These are phyloP conservation scores for Sungouiozyma ichnusensis DNA, from an alignment of 805 yeast species.

Conservation along the genomic window DNA sequence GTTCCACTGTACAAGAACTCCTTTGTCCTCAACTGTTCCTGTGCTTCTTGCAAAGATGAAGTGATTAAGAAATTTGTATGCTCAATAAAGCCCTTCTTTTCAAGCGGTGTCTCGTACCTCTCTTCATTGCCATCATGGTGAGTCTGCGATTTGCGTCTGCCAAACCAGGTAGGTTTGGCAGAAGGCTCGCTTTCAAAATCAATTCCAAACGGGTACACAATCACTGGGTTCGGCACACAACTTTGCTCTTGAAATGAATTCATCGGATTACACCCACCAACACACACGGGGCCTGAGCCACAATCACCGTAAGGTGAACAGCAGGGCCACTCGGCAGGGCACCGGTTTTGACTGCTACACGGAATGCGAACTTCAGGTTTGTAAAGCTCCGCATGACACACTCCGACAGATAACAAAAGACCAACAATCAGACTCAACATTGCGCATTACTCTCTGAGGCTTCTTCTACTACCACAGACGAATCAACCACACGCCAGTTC, in stretches of 20 bases:
- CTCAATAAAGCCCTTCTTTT: slow-evolving; percentile 17
- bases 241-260: slow-evolving; percentile 53
- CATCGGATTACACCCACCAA: slow-evolving; percentile 83
- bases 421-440: background rate
- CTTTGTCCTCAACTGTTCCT: slow-evolving; percentile 49
- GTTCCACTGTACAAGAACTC: slow-evolving; percentile 56
- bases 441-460: background rate
- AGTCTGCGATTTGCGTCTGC: background rate
- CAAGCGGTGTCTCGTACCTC: slow-evolving; percentile 2
- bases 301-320: slow-evolving; percentile 81
- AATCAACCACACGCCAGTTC: too few relatives aligned
- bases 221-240: slow-evolving; percentile 48
- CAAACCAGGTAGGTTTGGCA: too few relatives aligned
- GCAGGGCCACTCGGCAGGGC: slow-evolving; percentile 77
- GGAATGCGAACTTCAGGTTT: slow-evolving; percentile 16
- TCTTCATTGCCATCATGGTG: background rate
- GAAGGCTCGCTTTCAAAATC: slow-evolving; percentile 4
- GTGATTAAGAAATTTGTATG: slow-evolving; percentile 21
- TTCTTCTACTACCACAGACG: background rate
- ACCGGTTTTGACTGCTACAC: slow-evolving; percentile 25
- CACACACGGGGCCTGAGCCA: slow-evolving; percentile 65
- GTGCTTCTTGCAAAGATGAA: slow-evolving; percentile 39
- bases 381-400: slow-evolving; percentile 12
- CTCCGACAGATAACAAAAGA: background rate
- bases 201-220: slow-evolving; percentile 30